Conservation (phyloP, 2,329 filamentous ascomycete species). For the Pseudogymnoascus verrucosus region DNA sequence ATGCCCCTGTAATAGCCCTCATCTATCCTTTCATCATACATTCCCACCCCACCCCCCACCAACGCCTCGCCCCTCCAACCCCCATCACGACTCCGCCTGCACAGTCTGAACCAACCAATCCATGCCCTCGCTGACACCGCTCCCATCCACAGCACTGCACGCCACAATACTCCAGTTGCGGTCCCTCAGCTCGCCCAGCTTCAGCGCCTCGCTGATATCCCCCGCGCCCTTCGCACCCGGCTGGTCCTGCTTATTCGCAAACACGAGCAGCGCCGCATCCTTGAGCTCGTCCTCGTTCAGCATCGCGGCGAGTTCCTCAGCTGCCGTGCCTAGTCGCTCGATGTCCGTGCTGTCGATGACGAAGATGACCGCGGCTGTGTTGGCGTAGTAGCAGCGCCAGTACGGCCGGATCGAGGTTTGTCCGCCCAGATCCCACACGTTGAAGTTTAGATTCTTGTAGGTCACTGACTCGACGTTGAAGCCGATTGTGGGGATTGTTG, state of each 20-base stretch:
- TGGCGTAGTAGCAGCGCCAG: constrained; percentile 99
- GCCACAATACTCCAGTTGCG: constrained; percentile 99
- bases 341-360: constrained; percentile 98
- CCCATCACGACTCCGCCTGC: constrained; percentile 39
- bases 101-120: constrained; percentile 72
- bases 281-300: constrained; percentile 93
- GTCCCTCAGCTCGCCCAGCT: constrained; percentile 83
- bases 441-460: constrained; percentile 97
- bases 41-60: background rate
- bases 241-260: constrained; percentile 99
- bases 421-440: constrained; percentile 96
- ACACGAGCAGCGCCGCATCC: constrained; percentile 86
- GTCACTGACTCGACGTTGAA: constrained; percentile 99
- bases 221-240: constrained; percentile 93
- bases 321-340: constrained; percentile 83
- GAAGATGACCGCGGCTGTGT: constrained; percentile 97
- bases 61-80: background rate
- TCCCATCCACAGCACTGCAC: constrained; percentile 91
- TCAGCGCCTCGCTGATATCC: constrained; percentile 90
- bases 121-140: constrained; percentile 94
- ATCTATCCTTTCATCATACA: constrained; percentile 7
- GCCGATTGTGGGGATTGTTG: constrained; percentile 96
- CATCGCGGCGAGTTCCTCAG: constrained; percentile 91
- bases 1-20: background rate
- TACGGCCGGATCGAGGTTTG: constrained; percentile 98